These are phyloP conservation scores for Coriolopsis trogii DNA, from an alignment of 1,284 basidiomycete genomes.

Conservation along the genomic window DNA sequence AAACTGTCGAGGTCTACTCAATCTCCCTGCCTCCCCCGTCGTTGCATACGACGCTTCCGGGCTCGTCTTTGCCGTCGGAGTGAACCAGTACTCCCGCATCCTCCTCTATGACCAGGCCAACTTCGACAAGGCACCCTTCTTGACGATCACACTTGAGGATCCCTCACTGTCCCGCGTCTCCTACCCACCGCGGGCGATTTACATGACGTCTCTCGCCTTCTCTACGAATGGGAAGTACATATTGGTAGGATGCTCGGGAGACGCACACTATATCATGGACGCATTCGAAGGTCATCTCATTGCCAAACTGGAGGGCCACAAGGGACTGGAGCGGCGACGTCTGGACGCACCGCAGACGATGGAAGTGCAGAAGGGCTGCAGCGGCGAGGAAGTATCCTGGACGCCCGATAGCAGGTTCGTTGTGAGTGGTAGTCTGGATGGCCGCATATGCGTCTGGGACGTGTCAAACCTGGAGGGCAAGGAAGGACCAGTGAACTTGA, in stretches of 20 bases:
- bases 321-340: constrained; percentile 74
- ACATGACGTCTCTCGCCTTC: constrained; percentile 91
- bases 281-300: constrained; percentile 84
- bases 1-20: constrained; percentile 74
- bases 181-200: constrained; percentile 85
- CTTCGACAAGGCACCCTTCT: constrained; percentile 92
- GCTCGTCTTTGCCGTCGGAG: constrained; percentile 89
- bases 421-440: constrained; percentile 81
- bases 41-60: constrained; percentile 92
- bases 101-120: constrained; percentile 88
- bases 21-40: constrained; percentile 75
- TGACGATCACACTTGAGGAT: constrained; percentile 82
- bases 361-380: constrained; percentile 74
- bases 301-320: constrained; percentile 82
- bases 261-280: constrained; percentile 92
- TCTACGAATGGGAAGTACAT: constrained; percentile 90
- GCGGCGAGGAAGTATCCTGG: constrained; percentile 91
- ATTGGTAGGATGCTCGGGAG: constrained; percentile 90
- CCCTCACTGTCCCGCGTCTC: constrained; percentile 71
- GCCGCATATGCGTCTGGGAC: constrained; percentile 84
- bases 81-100: constrained; percentile 85
- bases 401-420: constrained; percentile 91
- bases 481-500: constrained; percentile 54
- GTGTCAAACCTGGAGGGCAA: constrained; percentile 58
- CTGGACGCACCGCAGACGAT: constrained; percentile 57